Conservation (phyloP, 495 filamentous ascomycete genomes). For the Trichoderma asperelloides region DNA sequence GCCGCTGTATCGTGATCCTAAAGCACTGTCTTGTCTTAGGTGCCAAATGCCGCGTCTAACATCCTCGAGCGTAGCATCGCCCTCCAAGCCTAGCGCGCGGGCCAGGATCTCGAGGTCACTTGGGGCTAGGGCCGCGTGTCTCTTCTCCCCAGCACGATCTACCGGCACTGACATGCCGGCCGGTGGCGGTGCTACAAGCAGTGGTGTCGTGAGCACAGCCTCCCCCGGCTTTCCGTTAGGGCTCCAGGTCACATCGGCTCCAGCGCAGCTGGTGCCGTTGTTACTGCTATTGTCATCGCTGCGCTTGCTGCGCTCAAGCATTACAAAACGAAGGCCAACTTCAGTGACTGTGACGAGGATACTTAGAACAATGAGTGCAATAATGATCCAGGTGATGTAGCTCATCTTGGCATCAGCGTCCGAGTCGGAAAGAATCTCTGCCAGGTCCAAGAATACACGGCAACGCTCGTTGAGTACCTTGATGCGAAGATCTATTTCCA, state of each 20-base stretch:
- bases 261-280: not conserved
- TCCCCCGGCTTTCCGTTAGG: not conserved
- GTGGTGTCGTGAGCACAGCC: not conserved
- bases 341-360: conserved; percentile 87
- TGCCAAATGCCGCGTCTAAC: conserved; percentile 5
- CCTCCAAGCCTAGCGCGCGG: conserved; percentile 2
- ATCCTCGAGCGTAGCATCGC: not conserved
- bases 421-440: conserved; percentile 86
- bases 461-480: conserved; percentile 96
- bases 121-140: not conserved
- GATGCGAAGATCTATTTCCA: conserved; percentile 92
- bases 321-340: conserved; percentile 77
- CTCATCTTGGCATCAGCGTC: conserved; percentile 93
- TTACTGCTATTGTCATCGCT: conserved; percentile 7
- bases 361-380: conserved; percentile 80
- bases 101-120: conserved; percentile 9
- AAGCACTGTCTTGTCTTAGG: not conserved
- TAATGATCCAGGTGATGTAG: conserved; percentile 94
- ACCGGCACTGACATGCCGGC: not conserved
- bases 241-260: conserved; percentile 5
- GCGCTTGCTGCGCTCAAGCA: conserved; percentile 44
- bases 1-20: not conserved
- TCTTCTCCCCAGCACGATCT: not conserved
- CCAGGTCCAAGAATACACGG: conserved; percentile 90
- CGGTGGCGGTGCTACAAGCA: not conserved